phyloP scores from a whole-genome alignment of 192 early-diverging fungal genomes.

The Coemansia reversa region DNA sequence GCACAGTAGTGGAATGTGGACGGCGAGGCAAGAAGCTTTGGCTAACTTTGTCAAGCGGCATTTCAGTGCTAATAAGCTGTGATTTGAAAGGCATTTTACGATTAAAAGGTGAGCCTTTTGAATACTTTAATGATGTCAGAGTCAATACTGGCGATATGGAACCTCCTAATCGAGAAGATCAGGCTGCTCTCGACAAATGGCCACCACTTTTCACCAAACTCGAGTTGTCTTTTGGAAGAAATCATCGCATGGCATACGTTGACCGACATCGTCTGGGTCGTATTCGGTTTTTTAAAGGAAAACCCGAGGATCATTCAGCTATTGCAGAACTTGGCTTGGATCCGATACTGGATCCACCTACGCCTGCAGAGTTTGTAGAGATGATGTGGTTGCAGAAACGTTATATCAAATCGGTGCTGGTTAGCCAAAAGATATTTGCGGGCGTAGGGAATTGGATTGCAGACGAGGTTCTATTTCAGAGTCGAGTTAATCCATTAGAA shows the following conservation, averaged over 20 bases:
- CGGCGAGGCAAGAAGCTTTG: slow-evolving; percentile 79
- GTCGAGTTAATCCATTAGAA: slow-evolving; percentile 68
- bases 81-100: slow-evolving; percentile 70
- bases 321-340: slow-evolving; percentile 77
- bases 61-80: slow-evolving; percentile 60
- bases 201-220: slow-evolving; percentile 69
- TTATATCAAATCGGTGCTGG: slow-evolving; percentile 72
- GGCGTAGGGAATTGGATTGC: slow-evolving; percentile 90
- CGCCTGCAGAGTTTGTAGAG: slow-evolving; percentile 48
- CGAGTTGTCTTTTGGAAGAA: slow-evolving; percentile 46
- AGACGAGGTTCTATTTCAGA: slow-evolving; percentile 78
- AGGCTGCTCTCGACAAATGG: neutral
- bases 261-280: slow-evolving; percentile 71
- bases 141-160: slow-evolving; percentile 45
- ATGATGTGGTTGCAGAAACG: slow-evolving; percentile 39
- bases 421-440: slow-evolving; percentile 74
- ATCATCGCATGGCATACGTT: slow-evolving; percentile 52
- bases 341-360: slow-evolving; percentile 62
- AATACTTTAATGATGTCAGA: slow-evolving; percentile 28
- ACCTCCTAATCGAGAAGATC: slow-evolving; percentile 41
- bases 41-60: slow-evolving; percentile 28
- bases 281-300: slow-evolving; percentile 59
- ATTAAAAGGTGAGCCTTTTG: slow-evolving; percentile 17
- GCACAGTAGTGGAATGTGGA: slow-evolving; percentile 60
- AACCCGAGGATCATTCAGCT: slow-evolving; percentile 51